These are phyloP conservation scores for Saturnispora diversa DNA, from an alignment of 805 yeast species.

Conservation along the genomic window DNA sequence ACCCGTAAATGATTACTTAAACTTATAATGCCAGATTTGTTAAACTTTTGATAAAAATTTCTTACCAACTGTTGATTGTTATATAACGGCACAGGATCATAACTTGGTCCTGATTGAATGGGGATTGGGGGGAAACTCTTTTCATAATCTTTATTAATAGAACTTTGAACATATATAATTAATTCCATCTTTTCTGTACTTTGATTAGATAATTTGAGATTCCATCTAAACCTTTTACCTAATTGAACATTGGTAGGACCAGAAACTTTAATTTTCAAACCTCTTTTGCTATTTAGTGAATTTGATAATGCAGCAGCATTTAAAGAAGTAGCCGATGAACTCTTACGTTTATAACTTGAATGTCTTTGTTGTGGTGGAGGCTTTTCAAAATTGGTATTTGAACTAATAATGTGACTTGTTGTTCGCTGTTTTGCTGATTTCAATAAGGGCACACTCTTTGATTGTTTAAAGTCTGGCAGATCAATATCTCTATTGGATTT, in stretches of 20 bases:
- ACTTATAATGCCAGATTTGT: conserved; percentile 50
- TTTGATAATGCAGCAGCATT: conserved; percentile 7
- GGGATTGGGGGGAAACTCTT: conserved; percentile 33
- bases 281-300: conserved; percentile 16
- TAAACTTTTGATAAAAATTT: conserved; percentile 31
- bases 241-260: conserved; percentile 55
- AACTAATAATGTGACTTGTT: background rate
- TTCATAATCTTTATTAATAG: conserved; percentile 29
- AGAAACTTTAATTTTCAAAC: conserved; percentile 45
- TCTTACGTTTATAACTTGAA: conserved; percentile 15
- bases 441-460: conserved; percentile 8
- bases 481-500: conserved; percentile 1
- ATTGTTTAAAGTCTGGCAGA: conserved; percentile 1
- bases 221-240: conserved; percentile 57
- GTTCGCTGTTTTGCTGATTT: conserved; percentile 5
- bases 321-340: conserved; percentile 20
- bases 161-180: conserved; percentile 39
- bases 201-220: conserved; percentile 56
- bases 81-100: conserved; percentile 26
- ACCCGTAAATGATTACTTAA: conserved; percentile 59
- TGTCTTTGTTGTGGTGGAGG: conserved; percentile 8
- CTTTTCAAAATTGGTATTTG: background rate
- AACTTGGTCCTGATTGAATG: conserved; percentile 18
- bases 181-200: conserved; percentile 43
- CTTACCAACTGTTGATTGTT: conserved; percentile 24